phyloP scores from a whole-genome alignment of 331 rosid species.

The Prunus yedoensis region DNA sequence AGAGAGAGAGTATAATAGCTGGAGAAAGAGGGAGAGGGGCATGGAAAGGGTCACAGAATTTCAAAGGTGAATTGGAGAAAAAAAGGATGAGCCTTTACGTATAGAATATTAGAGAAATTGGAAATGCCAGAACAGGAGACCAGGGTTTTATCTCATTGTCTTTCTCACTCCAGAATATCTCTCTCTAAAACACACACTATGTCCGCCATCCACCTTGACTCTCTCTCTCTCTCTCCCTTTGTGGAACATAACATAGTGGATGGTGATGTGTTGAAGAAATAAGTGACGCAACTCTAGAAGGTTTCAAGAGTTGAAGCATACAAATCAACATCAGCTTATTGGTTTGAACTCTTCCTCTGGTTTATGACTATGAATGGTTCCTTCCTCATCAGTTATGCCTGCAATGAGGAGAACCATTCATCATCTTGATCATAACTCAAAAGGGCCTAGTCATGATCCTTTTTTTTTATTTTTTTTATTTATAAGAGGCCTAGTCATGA shows the following conservation, averaged over 20 bases:
- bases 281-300: too few species aligned
- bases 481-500: background rate
- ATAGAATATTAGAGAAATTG: conserved; percentile 41
- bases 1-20: conserved; percentile 46
- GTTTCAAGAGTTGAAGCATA: too few species aligned
- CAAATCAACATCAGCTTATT: background rate
- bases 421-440: background rate
- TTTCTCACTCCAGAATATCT: conserved; percentile 27
- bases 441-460: background rate
- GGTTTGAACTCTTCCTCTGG: conserved; percentile 17
- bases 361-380: conserved; percentile 13
- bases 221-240: conserved; percentile 21
- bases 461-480: too few species aligned
- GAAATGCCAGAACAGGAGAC: conserved; percentile 45
- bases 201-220: too few species aligned
- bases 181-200: too few species aligned
- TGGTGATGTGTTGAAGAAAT: too few species aligned
- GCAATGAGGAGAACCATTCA: background rate
- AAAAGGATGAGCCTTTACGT: conserved; percentile 36
- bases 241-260: too few species aligned
- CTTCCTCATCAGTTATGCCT: background rate
- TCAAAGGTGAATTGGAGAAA: conserved; percentile 49
- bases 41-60: conserved; percentile 34
- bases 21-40: conserved; percentile 51
- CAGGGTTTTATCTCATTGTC: conserved; percentile 53